Evolutionary conservation across 345 rosid genomes (phyloP).

Genomic region (Camelina sativa): DNA sequence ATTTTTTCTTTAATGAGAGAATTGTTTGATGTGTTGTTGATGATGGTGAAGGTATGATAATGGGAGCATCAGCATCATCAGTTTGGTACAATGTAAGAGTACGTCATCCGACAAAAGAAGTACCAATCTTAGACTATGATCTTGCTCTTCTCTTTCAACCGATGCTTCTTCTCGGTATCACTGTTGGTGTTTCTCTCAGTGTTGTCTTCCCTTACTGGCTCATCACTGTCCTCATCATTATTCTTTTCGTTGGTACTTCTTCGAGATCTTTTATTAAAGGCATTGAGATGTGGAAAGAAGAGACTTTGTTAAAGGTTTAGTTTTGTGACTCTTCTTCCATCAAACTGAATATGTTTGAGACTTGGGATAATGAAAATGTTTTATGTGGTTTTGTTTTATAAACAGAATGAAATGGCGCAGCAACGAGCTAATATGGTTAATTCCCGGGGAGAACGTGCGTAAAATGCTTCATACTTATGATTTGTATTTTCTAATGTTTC

Average conservation of each 20-base stretch:
- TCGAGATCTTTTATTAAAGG: constrained; percentile 82
- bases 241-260: constrained; percentile 87
- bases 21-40: background rate
- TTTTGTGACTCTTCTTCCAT: background rate
- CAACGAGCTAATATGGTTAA: constrained; percentile 52
- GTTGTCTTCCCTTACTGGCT: constrained; percentile 98
- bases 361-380: background rate
- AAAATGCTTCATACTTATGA: background rate
- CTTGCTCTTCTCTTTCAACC: constrained; percentile 94
- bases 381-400: background rate
- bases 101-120: constrained; percentile 83
- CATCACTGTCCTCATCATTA: constrained; percentile 86
- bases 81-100: constrained; percentile 93
- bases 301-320: constrained; percentile 70
- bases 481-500: background rate
- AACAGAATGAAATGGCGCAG: constrained; percentile 70
- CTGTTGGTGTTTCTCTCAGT: constrained; percentile 85
- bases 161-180: constrained; percentile 91
- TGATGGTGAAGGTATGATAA: constrained; percentile 80
- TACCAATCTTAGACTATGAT: constrained; percentile 88
- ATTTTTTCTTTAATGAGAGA: background rate
- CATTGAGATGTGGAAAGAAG: constrained; percentile 89
- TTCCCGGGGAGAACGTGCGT: constrained; percentile 86
- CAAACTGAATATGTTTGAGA: background rate
- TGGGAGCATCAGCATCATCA: constrained; percentile 95